Conservation (phyloP, 106 monocot genomes). For the Triglochin maritima region DNA sequence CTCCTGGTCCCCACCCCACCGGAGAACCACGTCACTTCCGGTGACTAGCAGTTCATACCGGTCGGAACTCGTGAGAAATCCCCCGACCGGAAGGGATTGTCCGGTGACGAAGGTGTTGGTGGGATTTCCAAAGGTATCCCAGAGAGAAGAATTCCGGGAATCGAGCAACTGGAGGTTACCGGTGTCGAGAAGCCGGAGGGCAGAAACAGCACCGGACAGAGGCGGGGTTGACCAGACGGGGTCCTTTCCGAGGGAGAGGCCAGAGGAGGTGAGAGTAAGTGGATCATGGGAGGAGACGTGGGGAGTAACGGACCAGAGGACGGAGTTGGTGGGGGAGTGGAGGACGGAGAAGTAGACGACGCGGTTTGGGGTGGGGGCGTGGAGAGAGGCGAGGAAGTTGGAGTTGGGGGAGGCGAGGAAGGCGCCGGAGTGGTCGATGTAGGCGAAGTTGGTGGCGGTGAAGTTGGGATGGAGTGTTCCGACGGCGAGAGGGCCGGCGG, state of each 20-base stretch:
- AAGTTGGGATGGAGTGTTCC: slow-evolving; percentile 45
- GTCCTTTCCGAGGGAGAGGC: slow-evolving; percentile 27
- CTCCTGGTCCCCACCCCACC: slow-evolving; percentile 35
- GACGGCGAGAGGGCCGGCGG: slow-evolving; percentile 7
- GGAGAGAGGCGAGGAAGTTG: slow-evolving; percentile 19
- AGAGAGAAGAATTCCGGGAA: slow-evolving; percentile 40
- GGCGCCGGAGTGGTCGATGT: slow-evolving; percentile 32
- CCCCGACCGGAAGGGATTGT: slow-evolving; percentile 35
- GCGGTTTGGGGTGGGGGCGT: slow-evolving; percentile 20
- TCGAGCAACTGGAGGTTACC: slow-evolving; percentile 74
- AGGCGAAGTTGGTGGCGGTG: slow-evolving; percentile 34
- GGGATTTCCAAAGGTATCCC: slow-evolving; percentile 81
- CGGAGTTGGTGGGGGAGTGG: slow-evolving; percentile 18
- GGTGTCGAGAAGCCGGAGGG: slow-evolving; percentile 52
- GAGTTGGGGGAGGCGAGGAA: slow-evolving; percentile 51
- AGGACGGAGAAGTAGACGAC: slow-evolving; percentile 45
- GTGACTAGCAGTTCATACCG: slow-evolving; percentile 44
- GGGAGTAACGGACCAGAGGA: slow-evolving; percentile 52
- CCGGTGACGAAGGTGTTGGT: slow-evolving; percentile 56
- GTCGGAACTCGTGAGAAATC: slow-evolving; percentile 25
- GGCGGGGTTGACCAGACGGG: slow-evolving; percentile 54
- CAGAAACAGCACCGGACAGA: slow-evolving; percentile 14
- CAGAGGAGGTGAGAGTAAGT: slow-evolving; percentile 33
- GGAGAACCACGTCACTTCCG: slow-evolving; percentile 22
- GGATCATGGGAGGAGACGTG: slow-evolving; percentile 23